phyloP scores from a whole-genome alignment of 768 basidiomycete species.

The Lactifluus subvellereus region DNA sequence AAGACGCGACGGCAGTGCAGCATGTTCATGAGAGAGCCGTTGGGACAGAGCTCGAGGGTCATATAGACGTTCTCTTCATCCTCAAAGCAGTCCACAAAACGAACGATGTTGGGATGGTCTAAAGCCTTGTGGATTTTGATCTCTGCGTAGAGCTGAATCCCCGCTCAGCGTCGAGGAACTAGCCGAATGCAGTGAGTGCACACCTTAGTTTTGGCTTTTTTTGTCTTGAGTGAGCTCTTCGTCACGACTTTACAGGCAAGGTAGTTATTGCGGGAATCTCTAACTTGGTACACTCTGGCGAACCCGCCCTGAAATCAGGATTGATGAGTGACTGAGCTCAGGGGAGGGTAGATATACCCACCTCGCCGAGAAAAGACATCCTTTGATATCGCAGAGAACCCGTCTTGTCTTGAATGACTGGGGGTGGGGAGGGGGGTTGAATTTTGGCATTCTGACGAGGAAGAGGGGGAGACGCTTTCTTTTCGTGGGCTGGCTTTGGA shows the following conservation, averaged over 20 bases:
- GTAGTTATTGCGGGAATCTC: slow-evolving; percentile 55
- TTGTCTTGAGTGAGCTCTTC: slow-evolving; percentile 86
- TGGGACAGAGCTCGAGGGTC: slow-evolving; percentile 87
- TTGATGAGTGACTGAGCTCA: not conserved
- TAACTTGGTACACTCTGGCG: slow-evolving; percentile 94
- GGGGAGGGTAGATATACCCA: slow-evolving; percentile 34
- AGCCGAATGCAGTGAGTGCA: slow-evolving; percentile 15
- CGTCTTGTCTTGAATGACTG: slow-evolving; percentile 61
- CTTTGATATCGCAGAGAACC: slow-evolving; percentile 55
- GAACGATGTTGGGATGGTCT: slow-evolving; percentile 87
- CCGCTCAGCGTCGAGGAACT: not conserved
- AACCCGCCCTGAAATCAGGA: slow-evolving; percentile 68
- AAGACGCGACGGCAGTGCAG: slow-evolving; percentile 81
- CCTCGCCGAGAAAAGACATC: slow-evolving; percentile 87
- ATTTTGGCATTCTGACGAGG: slow-evolving; percentile 81
- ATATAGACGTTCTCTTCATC: slow-evolving; percentile 96
- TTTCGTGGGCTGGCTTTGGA: slow-evolving; percentile 13
- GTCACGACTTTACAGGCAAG: slow-evolving; percentile 93
- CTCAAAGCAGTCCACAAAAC: slow-evolving; percentile 92
- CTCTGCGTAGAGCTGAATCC: slow-evolving; percentile 84
- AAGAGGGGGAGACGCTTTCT: slow-evolving; percentile 53
- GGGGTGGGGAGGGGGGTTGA: slow-evolving; percentile 75
- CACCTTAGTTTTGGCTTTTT: slow-evolving; percentile 97
- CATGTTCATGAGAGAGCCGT: slow-evolving; percentile 88
- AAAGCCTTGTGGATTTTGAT: slow-evolving; percentile 96